phyloP scores from a whole-genome alignment of 768 basidiomycete genomes.

The Ramaria rubella region DNA sequence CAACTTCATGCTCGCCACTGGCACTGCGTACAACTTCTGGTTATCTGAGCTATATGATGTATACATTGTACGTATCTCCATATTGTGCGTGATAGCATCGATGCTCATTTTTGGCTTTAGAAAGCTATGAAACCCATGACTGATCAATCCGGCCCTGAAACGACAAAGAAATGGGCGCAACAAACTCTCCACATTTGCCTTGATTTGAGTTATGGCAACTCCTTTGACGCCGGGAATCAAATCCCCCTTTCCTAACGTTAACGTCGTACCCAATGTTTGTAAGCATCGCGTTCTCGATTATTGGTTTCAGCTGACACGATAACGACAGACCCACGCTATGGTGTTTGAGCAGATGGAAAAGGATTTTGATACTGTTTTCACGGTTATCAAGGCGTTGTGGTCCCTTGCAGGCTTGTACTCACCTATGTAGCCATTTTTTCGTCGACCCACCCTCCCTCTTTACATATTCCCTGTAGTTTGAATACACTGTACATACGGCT shows the following conservation, averaged over 20 bases:
- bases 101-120: conserved; percentile 31
- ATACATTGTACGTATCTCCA: conserved; percentile 71
- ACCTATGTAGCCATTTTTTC: too few relatives aligned
- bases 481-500: too few relatives aligned
- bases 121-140: conserved; percentile 99
- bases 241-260: conserved; percentile 84
- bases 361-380: conserved; percentile 81
- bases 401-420: conserved; percentile 87
- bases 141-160: conserved; percentile 59
- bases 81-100: conserved; percentile 3
- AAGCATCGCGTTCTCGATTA: conserved; percentile 26
- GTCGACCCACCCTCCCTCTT: too few relatives aligned
- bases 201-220: conserved; percentile 97
- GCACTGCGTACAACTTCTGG: conserved; percentile 88
- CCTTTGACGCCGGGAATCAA: conserved; percentile 77
- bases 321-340: conserved; percentile 49
- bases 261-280: conserved; percentile 77
- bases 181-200: conserved; percentile 95
- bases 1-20: conserved; percentile 92
- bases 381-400: conserved; percentile 68
- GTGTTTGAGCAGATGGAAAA: conserved; percentile 68
- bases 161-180: conserved; percentile 74
- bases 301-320: neutral
- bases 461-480: too few relatives aligned
- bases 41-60: conserved; percentile 98